A percentile compares a stretch with the other conserved stretches of the same genome.
phyloP scores from a whole-genome alignment of 2,329 filamentous ascomycete genomes.

The Graphilbum sp. region DNA sequence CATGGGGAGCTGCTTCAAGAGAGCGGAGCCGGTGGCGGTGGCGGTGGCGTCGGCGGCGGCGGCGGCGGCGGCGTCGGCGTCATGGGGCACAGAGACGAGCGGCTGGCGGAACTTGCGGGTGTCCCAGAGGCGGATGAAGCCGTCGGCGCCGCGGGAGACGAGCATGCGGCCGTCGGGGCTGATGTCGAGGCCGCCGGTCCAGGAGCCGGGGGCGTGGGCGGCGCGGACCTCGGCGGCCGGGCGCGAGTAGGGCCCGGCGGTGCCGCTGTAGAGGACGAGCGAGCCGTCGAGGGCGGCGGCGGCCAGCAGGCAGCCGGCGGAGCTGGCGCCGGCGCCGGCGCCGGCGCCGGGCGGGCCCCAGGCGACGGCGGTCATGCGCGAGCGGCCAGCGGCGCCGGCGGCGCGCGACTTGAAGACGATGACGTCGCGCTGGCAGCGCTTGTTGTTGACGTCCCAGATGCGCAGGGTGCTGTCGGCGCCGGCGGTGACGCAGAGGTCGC shows the following conservation, averaged over 20 bases:
- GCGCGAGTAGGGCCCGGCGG: constrained; percentile 70
- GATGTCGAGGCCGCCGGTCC: constrained; percentile 85
- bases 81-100: constrained; percentile 61
- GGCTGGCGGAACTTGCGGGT: constrained; percentile 88
- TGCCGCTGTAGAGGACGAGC: constrained; percentile 79
- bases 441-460: constrained; percentile 93
- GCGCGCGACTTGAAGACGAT: constrained; percentile 90
- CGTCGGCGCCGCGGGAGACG: constrained; percentile 78
- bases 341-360: constrained; percentile 68
- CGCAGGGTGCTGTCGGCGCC: constrained; percentile 89
- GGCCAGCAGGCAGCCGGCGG: constrained; percentile 44
- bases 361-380: constrained; percentile 80
- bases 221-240: constrained; percentile 71
- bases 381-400: constrained; percentile 76
- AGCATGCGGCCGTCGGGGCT: constrained; percentile 82
- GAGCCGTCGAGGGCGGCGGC: constrained; percentile 77
- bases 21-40: too few species aligned
- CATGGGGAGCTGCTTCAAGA: constrained; percentile 70
- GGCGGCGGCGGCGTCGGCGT: too few species aligned
- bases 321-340: neutral
- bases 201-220: constrained; percentile 68
- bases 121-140: constrained; percentile 93
- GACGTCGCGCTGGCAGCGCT: constrained; percentile 77
- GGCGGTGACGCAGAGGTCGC: constrained; percentile 73
- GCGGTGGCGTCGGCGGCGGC: too few species aligned